Conservation (phyloP, 1,284 basidiomycete genomes). For the Trametes versicolor region DNA sequence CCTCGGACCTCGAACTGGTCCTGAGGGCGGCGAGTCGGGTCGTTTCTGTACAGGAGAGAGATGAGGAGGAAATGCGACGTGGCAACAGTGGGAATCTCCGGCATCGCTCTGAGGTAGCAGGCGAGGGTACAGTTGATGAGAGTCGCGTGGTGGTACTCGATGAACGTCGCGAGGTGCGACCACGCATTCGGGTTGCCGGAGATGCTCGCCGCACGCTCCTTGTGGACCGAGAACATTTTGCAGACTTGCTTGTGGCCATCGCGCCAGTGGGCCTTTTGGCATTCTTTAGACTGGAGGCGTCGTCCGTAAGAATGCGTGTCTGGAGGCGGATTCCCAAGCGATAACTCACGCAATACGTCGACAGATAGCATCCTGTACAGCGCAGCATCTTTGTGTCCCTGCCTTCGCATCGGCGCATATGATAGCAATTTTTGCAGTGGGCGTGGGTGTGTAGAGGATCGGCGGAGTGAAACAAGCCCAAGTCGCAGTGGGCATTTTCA, state of each 20-base stretch:
- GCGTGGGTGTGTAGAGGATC: constrained; percentile 17
- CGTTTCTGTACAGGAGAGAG: constrained; percentile 17
- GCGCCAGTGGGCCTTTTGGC: neutral
- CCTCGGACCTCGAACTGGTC: constrained; percentile 2
- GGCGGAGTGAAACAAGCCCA: constrained; percentile 11
- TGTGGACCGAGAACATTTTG: neutral
- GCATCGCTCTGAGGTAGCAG: constrained; percentile 6
- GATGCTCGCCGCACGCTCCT: neutral
- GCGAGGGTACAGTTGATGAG: constrained; percentile 17
- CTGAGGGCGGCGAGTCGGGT: constrained; percentile 5
- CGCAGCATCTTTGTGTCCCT: neutral
- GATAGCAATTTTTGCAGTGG: constrained; percentile 22
- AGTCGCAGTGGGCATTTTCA: neutral
- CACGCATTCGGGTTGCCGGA: constrained; percentile 9
- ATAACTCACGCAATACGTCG: neutral
- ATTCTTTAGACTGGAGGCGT: neutral
- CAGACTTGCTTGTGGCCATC: neutral
- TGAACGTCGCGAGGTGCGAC: constrained; percentile 4
- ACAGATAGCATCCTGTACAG: neutral
- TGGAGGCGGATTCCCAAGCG: neutral
- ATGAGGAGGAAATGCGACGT: neutral
- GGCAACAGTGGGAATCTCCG: constrained; percentile 1
- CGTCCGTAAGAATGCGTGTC: neutral
- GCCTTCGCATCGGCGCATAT: constrained; percentile 20
- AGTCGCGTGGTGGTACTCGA: constrained; percentile 13